Conservation (phyloP, 768 basidiomycete species). For the Podaxis mareebaensis region DNA sequence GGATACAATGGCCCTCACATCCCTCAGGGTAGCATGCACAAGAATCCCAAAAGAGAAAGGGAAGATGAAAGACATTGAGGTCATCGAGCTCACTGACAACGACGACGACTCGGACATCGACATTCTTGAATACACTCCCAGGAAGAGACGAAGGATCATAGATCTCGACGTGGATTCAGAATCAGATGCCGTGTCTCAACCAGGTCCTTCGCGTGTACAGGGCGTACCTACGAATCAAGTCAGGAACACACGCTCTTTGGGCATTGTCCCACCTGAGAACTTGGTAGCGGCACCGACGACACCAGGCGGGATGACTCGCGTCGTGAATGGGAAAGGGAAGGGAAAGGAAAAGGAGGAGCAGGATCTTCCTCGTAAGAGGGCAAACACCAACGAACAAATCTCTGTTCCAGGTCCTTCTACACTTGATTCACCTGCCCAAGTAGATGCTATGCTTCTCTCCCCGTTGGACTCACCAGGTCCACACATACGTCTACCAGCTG, state of each 20-base stretch:
- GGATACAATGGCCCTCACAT: background rate
- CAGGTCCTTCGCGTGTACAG: background rate
- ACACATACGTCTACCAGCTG: background rate
- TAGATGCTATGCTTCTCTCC: background rate
- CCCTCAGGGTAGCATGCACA: background rate
- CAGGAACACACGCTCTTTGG: background rate
- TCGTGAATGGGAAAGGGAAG: background rate
- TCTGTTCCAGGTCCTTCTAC: background rate
- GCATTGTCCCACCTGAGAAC: background rate
- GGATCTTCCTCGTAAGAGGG: background rate
- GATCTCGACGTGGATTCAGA: background rate
- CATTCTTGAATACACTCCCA: background rate
- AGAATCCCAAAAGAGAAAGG: conserved; percentile 15
- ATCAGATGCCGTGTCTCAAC: background rate
- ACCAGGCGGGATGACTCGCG: background rate
- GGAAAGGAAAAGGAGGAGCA: background rate
- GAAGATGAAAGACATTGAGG: conserved; percentile 11
- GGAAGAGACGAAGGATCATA: background rate
- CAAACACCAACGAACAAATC: no score
- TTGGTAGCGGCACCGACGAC: background rate
- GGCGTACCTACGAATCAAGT: background rate
- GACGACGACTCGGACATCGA: background rate
- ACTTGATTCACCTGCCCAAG: background rate
- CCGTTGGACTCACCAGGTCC: background rate
- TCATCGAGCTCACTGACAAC: conserved; percentile 16